These are phyloP conservation scores for Hylodesmum podocarpum DNA, from an alignment of 306 rosid genomes.

Conservation along the genomic window DNA sequence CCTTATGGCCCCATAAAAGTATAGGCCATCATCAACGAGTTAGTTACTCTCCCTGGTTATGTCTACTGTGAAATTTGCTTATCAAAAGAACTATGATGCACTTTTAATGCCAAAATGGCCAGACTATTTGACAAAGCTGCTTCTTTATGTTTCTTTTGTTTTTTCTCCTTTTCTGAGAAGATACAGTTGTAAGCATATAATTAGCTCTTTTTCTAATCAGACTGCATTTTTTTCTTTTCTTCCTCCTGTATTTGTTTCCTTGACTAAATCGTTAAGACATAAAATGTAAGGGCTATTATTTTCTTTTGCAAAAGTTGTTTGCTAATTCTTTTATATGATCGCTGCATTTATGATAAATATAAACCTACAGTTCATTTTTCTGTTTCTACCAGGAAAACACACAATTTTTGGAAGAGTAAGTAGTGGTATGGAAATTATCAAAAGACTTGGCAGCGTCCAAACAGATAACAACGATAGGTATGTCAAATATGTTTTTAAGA, in stretches of 20 bases:
- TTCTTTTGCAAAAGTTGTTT: background rate
- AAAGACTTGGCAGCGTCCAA: conserved; percentile 95
- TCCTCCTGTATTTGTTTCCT: background rate
- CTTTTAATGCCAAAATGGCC: background rate
- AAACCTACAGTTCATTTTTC: conserved; percentile 21
- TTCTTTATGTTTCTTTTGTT: conserved; percentile 15
- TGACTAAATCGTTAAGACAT: background rate
- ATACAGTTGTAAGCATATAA: background rate
- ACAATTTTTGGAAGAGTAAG: conserved; percentile 93
- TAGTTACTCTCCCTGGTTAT: background rate
- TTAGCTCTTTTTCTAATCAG: conserved; percentile 6
- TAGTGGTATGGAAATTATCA: conserved; percentile 90
- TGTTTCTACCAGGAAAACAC: conserved; percentile 75
- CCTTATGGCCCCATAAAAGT: background rate
- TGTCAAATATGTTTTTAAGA: conserved; percentile 21
- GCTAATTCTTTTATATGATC: background rate
- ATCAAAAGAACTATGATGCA: background rate
- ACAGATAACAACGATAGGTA: conserved; percentile 96
- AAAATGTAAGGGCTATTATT: background rate
- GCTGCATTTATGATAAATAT: background rate
- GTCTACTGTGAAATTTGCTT: background rate
- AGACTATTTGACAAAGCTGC: background rate
- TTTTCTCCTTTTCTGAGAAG: background rate
- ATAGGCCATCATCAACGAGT: background rate
- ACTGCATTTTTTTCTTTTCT: background rate